Base-by-base conservation (phyloP, 805 yeast genomes). In the Wickerhamiella qilinensis region DNA sequence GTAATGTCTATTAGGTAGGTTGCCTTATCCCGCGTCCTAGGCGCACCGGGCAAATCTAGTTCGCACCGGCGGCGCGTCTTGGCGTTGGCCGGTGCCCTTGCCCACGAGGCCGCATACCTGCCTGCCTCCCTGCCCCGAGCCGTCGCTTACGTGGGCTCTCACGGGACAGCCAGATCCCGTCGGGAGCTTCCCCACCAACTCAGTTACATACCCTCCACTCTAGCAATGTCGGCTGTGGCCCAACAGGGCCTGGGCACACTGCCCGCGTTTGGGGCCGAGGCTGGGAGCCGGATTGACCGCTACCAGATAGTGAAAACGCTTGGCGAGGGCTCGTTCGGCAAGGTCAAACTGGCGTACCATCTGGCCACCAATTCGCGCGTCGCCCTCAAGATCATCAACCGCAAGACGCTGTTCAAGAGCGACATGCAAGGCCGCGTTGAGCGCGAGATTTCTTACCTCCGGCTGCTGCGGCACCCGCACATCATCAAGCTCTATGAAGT, bases 371-470 rank as follows among this genome's bases (percentile, higher is more conserved):
- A 93, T 30, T 94, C 86, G 52, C 70, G 78, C 45, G 97, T 86
- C 18, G 97, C 97, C 2, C 65, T 86, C 44, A 86, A 86, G 57
- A 88, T 86, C 57, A 88, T 88, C 63, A 83, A 88, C 58, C 68
- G 93, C 46, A 84, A 83, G 59, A 84, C 94, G 0, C 65, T 86
- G 55, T 93, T 95, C 35, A 88, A 88, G 55, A 74, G 85, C 8
- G 97, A 86, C 59, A 86, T 86, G 97, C 95, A 86, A 55, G 96
- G 96, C 20, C 68, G 97, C 45, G 77, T 88, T 21, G 97, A 88
- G 64, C 69, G 97, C 50, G 97, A 88, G 58, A 88, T 88, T 38
- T 77, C 93, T 11, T 88, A 88, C 56, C 65, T 88, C 46, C 65
- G 96, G 39, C 65, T 88, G 41, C 66, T 88, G 43, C 74, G 95